phyloP scores from a whole-genome alignment of 2,329 filamentous ascomycete species.

The Epichloe elymi region DNA sequence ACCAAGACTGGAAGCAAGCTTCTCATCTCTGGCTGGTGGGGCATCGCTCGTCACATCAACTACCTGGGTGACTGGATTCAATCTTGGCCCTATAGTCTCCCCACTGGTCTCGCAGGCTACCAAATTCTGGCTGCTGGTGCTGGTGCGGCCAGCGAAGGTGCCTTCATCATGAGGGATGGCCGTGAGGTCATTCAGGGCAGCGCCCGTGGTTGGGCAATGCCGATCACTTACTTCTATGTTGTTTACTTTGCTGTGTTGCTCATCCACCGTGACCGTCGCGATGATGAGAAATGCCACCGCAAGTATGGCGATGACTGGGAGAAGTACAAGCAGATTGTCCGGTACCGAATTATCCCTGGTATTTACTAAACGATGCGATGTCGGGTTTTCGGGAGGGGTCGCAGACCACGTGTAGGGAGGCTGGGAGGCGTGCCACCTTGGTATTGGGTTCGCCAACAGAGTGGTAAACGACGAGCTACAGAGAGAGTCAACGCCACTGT shows the following conservation, averaged over 20 bases:
- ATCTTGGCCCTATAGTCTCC: conserved; percentile 80
- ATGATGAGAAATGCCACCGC: conserved; percentile 78
- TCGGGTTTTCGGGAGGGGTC: too few species aligned
- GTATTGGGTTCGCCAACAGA: too few species aligned
- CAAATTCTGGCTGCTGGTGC: conserved; percentile 47
- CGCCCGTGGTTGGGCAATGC: conserved; percentile 69
- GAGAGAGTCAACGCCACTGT: too few species aligned
- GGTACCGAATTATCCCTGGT: conserved; percentile 70
- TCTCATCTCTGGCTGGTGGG: conserved; percentile 86
- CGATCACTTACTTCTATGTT: conserved; percentile 90
- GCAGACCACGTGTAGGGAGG: too few species aligned
- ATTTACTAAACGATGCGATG: conserved; percentile 47
- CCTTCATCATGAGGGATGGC: conserved; percentile 44
- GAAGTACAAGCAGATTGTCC: conserved; percentile 71
- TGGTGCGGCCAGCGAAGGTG: conserved; percentile 32
- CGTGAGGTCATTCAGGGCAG: conserved; percentile 57
- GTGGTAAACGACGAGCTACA: too few species aligned
- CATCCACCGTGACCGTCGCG: conserved; percentile 72
- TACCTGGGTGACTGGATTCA: conserved; percentile 93
- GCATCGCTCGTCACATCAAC: conserved; percentile 82
- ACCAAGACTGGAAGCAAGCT: conserved; percentile 72
- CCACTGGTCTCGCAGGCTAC: conserved; percentile 76
- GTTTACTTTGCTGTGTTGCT: conserved; percentile 81
- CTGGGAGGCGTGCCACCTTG: too few species aligned
- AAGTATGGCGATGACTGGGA: conserved; percentile 95